Conservation (phyloP, 306 rosid genomes). For the Fragaria vesca region DNA sequence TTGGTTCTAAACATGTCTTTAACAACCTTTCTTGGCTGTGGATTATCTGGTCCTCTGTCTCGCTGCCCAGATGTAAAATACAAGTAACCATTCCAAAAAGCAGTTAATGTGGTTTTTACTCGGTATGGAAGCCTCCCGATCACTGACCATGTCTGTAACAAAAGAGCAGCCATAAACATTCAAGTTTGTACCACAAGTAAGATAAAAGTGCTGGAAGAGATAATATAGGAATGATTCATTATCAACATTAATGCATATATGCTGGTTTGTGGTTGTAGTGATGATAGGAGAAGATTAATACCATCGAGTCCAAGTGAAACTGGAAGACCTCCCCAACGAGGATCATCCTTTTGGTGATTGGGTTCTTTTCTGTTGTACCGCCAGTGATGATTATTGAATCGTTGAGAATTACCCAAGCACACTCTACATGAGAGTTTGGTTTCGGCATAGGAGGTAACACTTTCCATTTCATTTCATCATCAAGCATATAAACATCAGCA, state of each 20-base stretch:
- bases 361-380: conserved; percentile 91
- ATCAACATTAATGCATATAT: not conserved
- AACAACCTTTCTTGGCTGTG: conserved; percentile 72
- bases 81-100: conserved; percentile 79
- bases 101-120: conserved; percentile 75
- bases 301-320: conserved; percentile 59
- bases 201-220: not conserved
- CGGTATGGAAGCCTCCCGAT: conserved; percentile 91
- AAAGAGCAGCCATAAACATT: not conserved
- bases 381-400: conserved; percentile 76
- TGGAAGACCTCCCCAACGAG: conserved; percentile 85
- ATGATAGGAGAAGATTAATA: conserved; percentile 26
- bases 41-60: conserved; percentile 90
- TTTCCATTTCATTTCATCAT: conserved; percentile 81
- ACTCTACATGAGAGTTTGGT: conserved; percentile 81
- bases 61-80: conserved; percentile 92
- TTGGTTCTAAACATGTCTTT: conserved; percentile 83
- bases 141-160: conserved; percentile 83
- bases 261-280: not conserved
- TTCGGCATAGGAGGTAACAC: conserved; percentile 74
- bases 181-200: not conserved
- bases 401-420: conserved; percentile 72
- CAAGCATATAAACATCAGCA: conserved; percentile 78
- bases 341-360: conserved; percentile 75
- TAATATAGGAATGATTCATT: not conserved